Conservation (phyloP, 2,329 filamentous ascomycete species). For the Eutypa lata region DNA sequence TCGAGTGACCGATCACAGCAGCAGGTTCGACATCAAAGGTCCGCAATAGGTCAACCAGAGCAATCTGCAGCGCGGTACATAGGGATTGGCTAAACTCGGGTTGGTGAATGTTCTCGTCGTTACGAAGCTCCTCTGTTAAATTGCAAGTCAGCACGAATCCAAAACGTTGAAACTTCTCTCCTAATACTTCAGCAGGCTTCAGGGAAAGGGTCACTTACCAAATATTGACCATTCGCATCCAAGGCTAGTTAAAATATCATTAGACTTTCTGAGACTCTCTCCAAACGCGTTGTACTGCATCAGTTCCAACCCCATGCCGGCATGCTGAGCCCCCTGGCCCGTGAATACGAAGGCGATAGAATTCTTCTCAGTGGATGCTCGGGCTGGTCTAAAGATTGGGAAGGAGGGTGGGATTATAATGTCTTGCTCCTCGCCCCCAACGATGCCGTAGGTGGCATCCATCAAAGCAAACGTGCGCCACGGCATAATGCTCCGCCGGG, state of each 20-base stretch:
- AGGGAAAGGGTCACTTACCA: too few relatives aligned
- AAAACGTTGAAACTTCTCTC: neutral
- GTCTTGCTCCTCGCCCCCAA: slow-evolving; percentile 3
- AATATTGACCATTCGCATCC: slow-evolving; percentile 11
- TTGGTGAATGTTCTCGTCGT: slow-evolving; percentile 7
- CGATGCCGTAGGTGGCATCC: too few relatives aligned
- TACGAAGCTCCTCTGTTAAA: neutral
- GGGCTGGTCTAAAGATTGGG: neutral
- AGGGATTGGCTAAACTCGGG: slow-evolving; percentile 18
- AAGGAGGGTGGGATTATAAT: neutral
- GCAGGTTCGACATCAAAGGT: slow-evolving; percentile 13
- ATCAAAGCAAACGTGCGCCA: neutral
- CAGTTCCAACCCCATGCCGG: slow-evolving; percentile 14
- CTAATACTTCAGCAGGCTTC: too few relatives aligned
- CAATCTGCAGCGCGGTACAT: slow-evolving; percentile 26
- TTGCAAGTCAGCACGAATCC: too few relatives aligned
- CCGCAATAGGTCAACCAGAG: slow-evolving; percentile 24
- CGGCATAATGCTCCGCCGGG: neutral
- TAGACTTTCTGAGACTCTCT: slow-evolving; percentile 1
- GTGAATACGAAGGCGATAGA: slow-evolving; percentile 22
- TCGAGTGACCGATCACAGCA: slow-evolving; percentile 26
- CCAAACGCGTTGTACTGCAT: slow-evolving; percentile 13
- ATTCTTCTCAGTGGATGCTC: neutral
- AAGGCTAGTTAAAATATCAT: slow-evolving; percentile 1
- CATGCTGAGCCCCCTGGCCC: slow-evolving; percentile 21